Evolutionary conservation across 2,329 filamentous ascomycete species (phyloP), one percentile per base, ranked within the genome.

Genomic region (Colletotrichum horii): DNA sequence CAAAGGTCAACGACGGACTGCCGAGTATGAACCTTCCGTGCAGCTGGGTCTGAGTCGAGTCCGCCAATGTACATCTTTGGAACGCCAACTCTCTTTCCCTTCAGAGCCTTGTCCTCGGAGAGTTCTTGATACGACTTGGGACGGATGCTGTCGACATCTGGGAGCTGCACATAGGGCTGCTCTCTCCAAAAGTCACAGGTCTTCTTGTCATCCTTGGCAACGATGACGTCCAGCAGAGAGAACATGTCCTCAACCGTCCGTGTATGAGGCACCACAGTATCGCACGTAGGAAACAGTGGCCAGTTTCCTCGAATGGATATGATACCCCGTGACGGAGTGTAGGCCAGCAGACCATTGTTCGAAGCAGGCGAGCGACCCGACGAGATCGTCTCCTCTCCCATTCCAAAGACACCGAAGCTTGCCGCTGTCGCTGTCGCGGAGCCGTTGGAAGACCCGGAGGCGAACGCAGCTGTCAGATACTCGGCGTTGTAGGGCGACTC

Each of bases 391-490:
- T 92, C 91, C 4, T 84, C 86, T 0, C 87, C 90, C 70, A 92
- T 83, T 0, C 88, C 89, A 75, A 92, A 91, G 0, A 84, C 85
- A 8, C 86, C 89, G 65, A 92, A 87, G 30, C 84, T 88, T 0
- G 89, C 83, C 3, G 89, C 84, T 0, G 88, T 88, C 0, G 90
- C 86, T 0, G 87, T 87, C 0, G 85, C 91, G 2, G 88, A 88
- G 2, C 90, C 90, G 76, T 91, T 91, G 0, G 90, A 92, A 0
- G 90, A 92, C 0, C 90, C 90, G 1, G 90, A 91, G 0, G 87
- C 89, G 78, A 88, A 91, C 0, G 89, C 90, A 4, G 89, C 89
- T 0, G 90, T 85, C 3, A 91, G 82, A 66, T 89, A 92, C 0
- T 87, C 84, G 0, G 79, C 70, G 66, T 91, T 91, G 78, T 92